Evolutionary conservation across 2,329 filamentous ascomycete species (phyloP).

Genomic region (Zymoseptoria passerinii): DNA sequence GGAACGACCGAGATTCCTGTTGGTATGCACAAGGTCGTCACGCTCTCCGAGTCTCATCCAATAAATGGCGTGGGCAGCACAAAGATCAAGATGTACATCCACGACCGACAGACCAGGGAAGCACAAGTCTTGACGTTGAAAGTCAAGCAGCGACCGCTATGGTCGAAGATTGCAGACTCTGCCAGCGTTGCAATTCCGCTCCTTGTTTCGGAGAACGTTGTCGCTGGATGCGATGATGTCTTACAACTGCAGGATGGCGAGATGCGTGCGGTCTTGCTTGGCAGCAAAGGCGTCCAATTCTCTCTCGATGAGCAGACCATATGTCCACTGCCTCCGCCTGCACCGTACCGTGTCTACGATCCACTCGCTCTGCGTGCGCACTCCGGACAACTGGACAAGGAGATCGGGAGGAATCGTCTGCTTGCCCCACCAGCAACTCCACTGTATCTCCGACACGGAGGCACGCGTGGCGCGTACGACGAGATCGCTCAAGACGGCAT

Average conservation of each 20-base stretch:
- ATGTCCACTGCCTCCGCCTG: slow-evolving; percentile 17
- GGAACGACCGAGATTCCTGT: neutral
- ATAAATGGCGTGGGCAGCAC: slow-evolving; percentile 12
- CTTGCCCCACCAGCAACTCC: slow-evolving; percentile 10
- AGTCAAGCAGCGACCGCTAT: slow-evolving; percentile 22
- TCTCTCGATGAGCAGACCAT: slow-evolving; percentile 13
- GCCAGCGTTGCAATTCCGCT: slow-evolving; percentile 18
- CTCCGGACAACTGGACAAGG: slow-evolving; percentile 6
- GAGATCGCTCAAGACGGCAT: slow-evolving; percentile 19
- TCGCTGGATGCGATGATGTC: slow-evolving; percentile 20
- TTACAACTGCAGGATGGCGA: slow-evolving; percentile 14
- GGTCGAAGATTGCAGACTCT: slow-evolving; percentile 13
- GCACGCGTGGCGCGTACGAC: slow-evolving; percentile 18
- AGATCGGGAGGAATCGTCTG: slow-evolving; percentile 24
- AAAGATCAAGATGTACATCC: slow-evolving; percentile 22
- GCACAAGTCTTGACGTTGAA: slow-evolving; percentile 17
- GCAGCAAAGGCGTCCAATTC: slow-evolving; percentile 18
- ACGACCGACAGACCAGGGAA: slow-evolving; percentile 18
- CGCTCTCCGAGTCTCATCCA: slow-evolving; percentile 10
- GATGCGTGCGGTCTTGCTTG: slow-evolving; percentile 17
- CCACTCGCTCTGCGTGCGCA: slow-evolving; percentile 4
- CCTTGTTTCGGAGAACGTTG: slow-evolving; percentile 10
- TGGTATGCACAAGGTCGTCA: slow-evolving; percentile 9
- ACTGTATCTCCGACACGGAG: slow-evolving; percentile 14
- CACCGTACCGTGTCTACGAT: slow-evolving; percentile 19